phyloP scores from a whole-genome alignment of 1,139 yeast genomes.

The Entelexis sorbosivorans region DNA sequence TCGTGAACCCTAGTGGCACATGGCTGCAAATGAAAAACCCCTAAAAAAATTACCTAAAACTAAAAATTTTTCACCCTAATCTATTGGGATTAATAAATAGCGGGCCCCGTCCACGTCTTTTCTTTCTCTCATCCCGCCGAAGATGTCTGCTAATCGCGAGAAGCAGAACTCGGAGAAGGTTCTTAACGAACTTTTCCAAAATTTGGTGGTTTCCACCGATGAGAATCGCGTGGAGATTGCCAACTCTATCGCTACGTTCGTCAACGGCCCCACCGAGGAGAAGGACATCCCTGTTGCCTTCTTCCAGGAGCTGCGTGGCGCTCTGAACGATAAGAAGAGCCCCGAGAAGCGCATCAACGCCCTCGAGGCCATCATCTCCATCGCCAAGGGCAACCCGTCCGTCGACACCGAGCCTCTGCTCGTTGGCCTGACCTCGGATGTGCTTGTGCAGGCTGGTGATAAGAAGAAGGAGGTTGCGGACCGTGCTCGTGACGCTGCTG shows the following conservation, averaged over 20 bases:
- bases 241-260: slow-evolving; percentile 79
- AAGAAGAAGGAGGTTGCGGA: slow-evolving; percentile 67
- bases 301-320: slow-evolving; percentile 64
- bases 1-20: slow-evolving; percentile 10
- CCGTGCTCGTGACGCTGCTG: slow-evolving; percentile 60
- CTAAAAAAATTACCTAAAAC: slow-evolving; percentile 13
- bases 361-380: slow-evolving; percentile 71
- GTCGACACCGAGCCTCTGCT: slow-evolving; percentile 73
- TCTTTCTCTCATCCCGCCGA: slow-evolving; percentile 7
- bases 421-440: slow-evolving; percentile 51
- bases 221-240: slow-evolving; percentile 84
- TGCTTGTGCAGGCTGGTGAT: slow-evolving; percentile 79
- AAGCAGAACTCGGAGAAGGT: slow-evolving; percentile 40
- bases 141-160: slow-evolving; percentile 23
- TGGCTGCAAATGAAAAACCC: slow-evolving; percentile 2
- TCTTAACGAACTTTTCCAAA: slow-evolving; percentile 85
- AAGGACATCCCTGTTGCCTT: slow-evolving; percentile 93
- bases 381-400: slow-evolving; percentile 75
- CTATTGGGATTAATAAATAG: slow-evolving; percentile 9
- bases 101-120: background rate
- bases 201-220: slow-evolving; percentile 72
- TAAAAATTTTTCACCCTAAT: slow-evolving; percentile 11
- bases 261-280: slow-evolving; percentile 95
- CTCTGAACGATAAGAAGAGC: slow-evolving; percentile 72
- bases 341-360: slow-evolving; percentile 57